These are phyloP conservation scores for Lactifluus pinguis DNA, from an alignment of 768 basidiomycete species.

Conservation along the genomic window DNA sequence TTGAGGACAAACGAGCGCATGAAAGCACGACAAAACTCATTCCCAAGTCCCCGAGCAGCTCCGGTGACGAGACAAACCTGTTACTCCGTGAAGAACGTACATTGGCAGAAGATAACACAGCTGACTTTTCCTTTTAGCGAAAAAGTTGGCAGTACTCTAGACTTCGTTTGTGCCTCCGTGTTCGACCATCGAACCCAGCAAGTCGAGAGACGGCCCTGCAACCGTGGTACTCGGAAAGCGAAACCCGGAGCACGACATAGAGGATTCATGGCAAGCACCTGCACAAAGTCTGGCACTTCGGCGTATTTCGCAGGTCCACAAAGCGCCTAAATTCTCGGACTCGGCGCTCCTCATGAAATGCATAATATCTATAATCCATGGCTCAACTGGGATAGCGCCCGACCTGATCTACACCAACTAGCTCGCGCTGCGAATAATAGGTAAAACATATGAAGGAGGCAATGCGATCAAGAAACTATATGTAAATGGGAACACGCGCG, in stretches of 20 bases:
- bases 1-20: slow-evolving; percentile 57
- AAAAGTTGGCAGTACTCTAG: slow-evolving; percentile 60
- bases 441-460: slow-evolving; percentile 11
- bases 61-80: slow-evolving; percentile 92
- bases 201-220: not conserved
- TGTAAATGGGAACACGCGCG: slow-evolving; percentile 6
- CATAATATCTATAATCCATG: not conserved
- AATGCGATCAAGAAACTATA: not conserved
- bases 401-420: slow-evolving; percentile 1
- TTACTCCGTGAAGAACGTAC: not conserved
- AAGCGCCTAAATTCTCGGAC: not conserved
- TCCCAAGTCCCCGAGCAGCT: slow-evolving; percentile 83
- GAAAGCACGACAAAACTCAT: slow-evolving; percentile 87
- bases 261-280: not conserved
- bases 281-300: not conserved
- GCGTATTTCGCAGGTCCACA: too few species aligned
- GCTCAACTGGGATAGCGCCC: not conserved
- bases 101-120: not conserved
- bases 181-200: slow-evolving; percentile 8
- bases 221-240: not conserved
- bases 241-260: not conserved
- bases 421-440: slow-evolving; percentile 4
- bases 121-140: slow-evolving; percentile 71
- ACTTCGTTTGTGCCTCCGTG: slow-evolving; percentile 17
- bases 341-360: not conserved